These are phyloP conservation scores for Neofusicoccum umdonicola DNA, from an alignment of 2,329 filamentous ascomycete species.

Conservation along the genomic window DNA sequence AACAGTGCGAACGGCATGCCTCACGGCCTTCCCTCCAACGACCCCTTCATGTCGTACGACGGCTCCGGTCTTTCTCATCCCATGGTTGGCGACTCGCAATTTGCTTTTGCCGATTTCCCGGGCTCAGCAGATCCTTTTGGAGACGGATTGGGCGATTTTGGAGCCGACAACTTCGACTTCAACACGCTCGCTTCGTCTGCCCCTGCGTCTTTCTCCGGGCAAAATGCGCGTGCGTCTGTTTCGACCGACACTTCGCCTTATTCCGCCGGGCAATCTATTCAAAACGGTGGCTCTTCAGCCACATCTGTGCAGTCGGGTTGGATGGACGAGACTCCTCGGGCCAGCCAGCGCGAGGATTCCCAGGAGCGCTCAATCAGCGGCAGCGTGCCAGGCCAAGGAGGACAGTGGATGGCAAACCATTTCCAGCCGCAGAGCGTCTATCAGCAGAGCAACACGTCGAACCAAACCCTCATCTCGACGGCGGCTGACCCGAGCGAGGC, in stretches of 20 bases:
- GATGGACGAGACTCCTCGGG: conserved; percentile 30
- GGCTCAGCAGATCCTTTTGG: conserved; percentile 25
- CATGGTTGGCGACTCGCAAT: conserved; percentile 25
- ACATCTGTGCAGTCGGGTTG: conserved; percentile 37
- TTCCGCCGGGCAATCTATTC: conserved; percentile 32
- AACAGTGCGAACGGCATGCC: conserved; percentile 25
- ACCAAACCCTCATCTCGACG: conserved; percentile 33
- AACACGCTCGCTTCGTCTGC: conserved; percentile 26
- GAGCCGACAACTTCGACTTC: conserved; percentile 25
- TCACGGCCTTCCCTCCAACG: conserved; percentile 20
- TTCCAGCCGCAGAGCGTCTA: conserved; percentile 33
- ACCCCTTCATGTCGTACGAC: conserved; percentile 28
- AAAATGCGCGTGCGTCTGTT: conserved; percentile 31
- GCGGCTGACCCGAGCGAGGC: conserved; percentile 29
- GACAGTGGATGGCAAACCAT: conserved; percentile 21
- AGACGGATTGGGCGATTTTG: conserved; percentile 29
- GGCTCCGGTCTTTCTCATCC: conserved; percentile 23
- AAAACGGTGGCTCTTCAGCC: conserved; percentile 32
- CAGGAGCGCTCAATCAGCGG: conserved; percentile 8
- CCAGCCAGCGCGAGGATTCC: conserved; percentile 28
- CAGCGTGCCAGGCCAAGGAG: neutral
- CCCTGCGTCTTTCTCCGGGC: conserved; percentile 26
- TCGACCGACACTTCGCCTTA: conserved; percentile 37
- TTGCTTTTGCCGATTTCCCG: conserved; percentile 23
- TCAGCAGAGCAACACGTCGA: conserved; percentile 36